These are phyloP conservation scores for Theileria sp. DNA, from an alignment of 169 alveolate genomes.

Conservation along the genomic window DNA sequence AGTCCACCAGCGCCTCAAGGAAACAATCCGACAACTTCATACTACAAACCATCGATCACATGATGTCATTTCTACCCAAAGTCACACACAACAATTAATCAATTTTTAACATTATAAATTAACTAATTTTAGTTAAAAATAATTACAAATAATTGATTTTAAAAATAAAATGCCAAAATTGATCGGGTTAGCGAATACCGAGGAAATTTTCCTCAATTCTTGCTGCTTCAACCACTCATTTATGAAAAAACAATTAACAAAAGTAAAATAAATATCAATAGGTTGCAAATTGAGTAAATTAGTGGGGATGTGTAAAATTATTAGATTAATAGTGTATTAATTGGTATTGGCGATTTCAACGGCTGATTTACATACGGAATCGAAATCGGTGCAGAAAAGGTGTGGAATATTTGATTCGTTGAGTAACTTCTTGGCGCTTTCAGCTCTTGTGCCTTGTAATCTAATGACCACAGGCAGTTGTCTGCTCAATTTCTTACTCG, in stretches of 20 bases:
- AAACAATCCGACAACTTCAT: slow-evolving; percentile 58
- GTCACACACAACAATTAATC: slow-evolving; percentile 10
- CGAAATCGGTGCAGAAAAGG: slow-evolving; percentile 82
- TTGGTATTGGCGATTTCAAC: slow-evolving; percentile 78
- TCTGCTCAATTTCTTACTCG: slow-evolving; percentile 76
- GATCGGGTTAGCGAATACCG: too few species aligned
- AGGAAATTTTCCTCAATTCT: too few species aligned
- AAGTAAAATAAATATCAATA: too few species aligned
- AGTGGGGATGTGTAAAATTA: too few species aligned
- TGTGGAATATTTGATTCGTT: slow-evolving; percentile 79
- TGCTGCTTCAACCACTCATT: too few species aligned
- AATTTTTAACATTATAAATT: not conserved
- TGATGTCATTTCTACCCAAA: slow-evolving; percentile 44
- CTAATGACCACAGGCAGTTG: slow-evolving; percentile 89
- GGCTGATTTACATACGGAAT: slow-evolving; percentile 88
- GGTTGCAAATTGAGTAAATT: too few species aligned
- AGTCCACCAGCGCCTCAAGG: slow-evolving; percentile 50
- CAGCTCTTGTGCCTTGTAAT: slow-evolving; percentile 91
- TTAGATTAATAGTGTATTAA: not conserved
- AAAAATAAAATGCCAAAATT: too few species aligned
- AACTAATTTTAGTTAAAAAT: not conserved
- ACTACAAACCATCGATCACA: slow-evolving; percentile 62
- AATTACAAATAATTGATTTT: too few species aligned
- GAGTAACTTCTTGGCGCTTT: slow-evolving; percentile 84
- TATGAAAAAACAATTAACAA: too few species aligned